phyloP scores from a whole-genome alignment of 768 basidiomycete species.

The Collybiopsis luxurians region DNA sequence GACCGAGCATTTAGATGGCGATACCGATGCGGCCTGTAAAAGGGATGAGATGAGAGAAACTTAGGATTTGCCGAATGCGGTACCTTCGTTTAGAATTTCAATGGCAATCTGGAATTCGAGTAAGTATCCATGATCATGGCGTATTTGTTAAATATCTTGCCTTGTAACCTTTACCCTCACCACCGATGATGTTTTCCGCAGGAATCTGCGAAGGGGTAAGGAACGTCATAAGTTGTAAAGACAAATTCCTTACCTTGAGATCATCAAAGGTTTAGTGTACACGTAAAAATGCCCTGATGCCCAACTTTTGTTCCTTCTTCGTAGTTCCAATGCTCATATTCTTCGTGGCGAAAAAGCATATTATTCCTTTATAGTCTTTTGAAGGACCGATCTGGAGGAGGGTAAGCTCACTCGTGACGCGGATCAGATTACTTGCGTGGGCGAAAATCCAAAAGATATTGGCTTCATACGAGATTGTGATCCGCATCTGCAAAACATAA shows the following conservation, averaged over 20 bases:
- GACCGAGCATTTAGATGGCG: too few relatives aligned
- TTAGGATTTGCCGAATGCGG: background rate
- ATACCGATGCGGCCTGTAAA: too few relatives aligned
- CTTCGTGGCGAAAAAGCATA: slow-evolving; percentile 94
- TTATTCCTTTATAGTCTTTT: slow-evolving; percentile 98
- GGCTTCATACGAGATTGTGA: slow-evolving; percentile 92
- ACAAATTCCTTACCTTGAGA: slow-evolving; percentile 49
- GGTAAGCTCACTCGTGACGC: background rate
- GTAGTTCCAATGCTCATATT: slow-evolving; percentile 97
- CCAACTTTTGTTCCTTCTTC: slow-evolving; percentile 98
- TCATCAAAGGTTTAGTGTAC: slow-evolving; percentile 94
- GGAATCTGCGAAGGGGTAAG: slow-evolving; percentile 32
- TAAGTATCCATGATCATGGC: background rate
- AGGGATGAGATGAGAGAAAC: background rate
- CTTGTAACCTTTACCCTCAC: slow-evolving; percentile 91
- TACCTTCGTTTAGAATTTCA: slow-evolving; percentile 92
- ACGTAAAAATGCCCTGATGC: slow-evolving; percentile 95
- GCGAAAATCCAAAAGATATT: slow-evolving; percentile 94
- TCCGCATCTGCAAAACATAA: slow-evolving; percentile 98
- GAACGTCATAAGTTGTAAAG: background rate
- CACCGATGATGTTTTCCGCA: too few relatives aligned
- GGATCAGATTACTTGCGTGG: slow-evolving; percentile 52
- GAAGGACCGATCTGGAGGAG: slow-evolving; percentile 75
- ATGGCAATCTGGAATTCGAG: slow-evolving; percentile 74
- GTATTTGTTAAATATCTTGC: slow-evolving; percentile 21